phyloP scores from a whole-genome alignment of 116 monocot genomes.

The Papilionanthe hybrid region DNA sequence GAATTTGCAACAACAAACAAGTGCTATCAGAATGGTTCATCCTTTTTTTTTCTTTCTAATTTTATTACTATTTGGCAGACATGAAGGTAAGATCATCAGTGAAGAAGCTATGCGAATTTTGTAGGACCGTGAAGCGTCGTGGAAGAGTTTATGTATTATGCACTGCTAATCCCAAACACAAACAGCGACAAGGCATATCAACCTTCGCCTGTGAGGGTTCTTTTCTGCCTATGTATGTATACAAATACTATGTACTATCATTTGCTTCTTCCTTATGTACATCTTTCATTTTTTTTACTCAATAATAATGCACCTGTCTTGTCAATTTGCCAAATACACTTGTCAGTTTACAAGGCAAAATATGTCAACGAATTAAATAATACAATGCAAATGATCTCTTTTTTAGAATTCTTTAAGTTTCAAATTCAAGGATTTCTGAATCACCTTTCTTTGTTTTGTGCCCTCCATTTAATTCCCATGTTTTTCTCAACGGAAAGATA shows the following conservation, averaged over 20 bases:
- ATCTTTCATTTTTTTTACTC: background rate
- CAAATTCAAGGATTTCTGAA: background rate
- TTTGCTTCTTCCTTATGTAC: background rate
- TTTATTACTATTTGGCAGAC: background rate
- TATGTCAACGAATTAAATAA: background rate
- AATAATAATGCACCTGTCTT: background rate
- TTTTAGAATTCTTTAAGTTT: background rate
- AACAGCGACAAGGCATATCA: constrained; percentile 72
- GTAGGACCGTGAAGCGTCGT: constrained; percentile 61
- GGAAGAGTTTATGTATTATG: constrained; percentile 64
- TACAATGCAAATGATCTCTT: background rate
- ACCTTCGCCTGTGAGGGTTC: constrained; percentile 59
- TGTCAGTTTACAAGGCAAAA: background rate
- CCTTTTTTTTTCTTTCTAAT: constrained; percentile 1
- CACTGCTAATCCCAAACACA: constrained; percentile 68
- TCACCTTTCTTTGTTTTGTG: background rate
- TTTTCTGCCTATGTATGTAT: constrained; percentile 24
- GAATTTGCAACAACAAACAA: background rate
- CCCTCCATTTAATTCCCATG: background rate
- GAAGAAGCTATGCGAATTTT: constrained; percentile 76
- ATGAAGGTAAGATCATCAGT: constrained; percentile 85
- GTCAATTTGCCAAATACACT: background rate
- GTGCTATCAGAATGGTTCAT: background rate
- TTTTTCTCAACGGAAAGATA: background rate
- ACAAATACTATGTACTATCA: background rate